Percentiles rank a stretch among this genome's conserved stretches.
These are phyloP conservation scores for Suhomyces maxii DNA, from an alignment of 1,139 yeast species.

Conservation along the genomic window DNA sequence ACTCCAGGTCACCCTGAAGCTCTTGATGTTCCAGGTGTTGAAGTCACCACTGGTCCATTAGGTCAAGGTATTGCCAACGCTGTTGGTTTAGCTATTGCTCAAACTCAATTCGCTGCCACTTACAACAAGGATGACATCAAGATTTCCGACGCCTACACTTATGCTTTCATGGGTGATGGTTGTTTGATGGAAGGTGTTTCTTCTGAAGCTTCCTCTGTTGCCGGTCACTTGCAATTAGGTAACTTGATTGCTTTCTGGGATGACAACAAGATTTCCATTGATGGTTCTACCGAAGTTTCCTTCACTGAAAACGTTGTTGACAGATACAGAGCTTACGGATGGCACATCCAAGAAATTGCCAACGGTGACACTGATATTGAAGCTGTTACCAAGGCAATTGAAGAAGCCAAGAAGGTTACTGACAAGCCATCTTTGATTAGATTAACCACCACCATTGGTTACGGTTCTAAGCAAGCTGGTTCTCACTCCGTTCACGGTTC, in stretches of 20 bases:
- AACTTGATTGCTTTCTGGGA: constrained; percentile 96
- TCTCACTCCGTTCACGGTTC: constrained; percentile 96
- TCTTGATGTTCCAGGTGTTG: constrained; percentile 78
- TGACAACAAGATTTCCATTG: constrained; percentile 96
- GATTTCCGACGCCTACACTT: constrained; percentile 74
- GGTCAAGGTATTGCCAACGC: constrained; percentile 99
- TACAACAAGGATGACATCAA: constrained; percentile 86
- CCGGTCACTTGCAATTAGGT: constrained; percentile 94
- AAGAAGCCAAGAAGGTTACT: constrained; percentile 59
- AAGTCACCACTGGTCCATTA: constrained; percentile 98
- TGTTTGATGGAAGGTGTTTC: constrained; percentile 99
- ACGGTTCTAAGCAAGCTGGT: constrained; percentile 84
- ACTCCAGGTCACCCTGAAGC: constrained; percentile 98
- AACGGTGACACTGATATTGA: constrained; percentile 81
- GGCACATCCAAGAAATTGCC: constrained; percentile 80
- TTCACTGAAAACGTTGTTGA: constrained; percentile 91
- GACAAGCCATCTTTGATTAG: constrained; percentile 92
- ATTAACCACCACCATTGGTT: constrained; percentile 91
- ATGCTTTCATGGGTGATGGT: constrained; percentile 91
- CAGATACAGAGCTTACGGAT: constrained; percentile 91
- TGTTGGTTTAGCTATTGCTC: constrained; percentile 96
- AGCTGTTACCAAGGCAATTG: constrained; percentile 73
- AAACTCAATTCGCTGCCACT: constrained; percentile 86
- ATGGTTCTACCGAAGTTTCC: constrained; percentile 87
- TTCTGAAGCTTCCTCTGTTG: constrained; percentile 90